Evolutionary conservation across 495 filamentous ascomycete species (phyloP).

Genomic region (Xylaria longipes): DNA sequence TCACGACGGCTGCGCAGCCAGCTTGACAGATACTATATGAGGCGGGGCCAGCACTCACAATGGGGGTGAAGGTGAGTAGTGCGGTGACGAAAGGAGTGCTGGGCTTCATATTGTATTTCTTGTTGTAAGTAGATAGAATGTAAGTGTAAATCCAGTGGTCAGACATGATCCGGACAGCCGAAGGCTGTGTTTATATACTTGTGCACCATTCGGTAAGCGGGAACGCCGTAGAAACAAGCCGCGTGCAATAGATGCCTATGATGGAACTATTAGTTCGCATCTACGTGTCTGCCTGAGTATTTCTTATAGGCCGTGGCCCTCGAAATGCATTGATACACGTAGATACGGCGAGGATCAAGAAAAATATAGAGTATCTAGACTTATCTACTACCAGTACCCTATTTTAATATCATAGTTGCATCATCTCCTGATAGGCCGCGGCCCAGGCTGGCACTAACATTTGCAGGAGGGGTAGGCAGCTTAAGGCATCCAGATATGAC

Average conservation of each 20-base stretch:
- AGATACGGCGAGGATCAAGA: background rate
- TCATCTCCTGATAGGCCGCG: background rate
- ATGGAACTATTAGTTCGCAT: background rate
- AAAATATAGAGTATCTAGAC: background rate
- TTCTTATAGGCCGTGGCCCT: background rate
- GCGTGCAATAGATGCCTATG: background rate
- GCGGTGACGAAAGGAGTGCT: slow-evolving; percentile 14
- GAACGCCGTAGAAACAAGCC: background rate
- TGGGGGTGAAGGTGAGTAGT: slow-evolving; percentile 7
- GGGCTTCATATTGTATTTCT: slow-evolving; percentile 24
- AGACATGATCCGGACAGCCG: background rate
- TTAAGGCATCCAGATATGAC: background rate
- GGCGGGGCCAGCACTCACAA: slow-evolving; percentile 41
- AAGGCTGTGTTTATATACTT: background rate
- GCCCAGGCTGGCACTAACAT: background rate
- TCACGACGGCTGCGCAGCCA: slow-evolving; percentile 55
- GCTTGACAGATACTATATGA: slow-evolving; percentile 59
- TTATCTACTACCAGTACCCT: background rate
- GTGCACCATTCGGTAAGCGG: background rate
- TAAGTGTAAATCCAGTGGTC: background rate
- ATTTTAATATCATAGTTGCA: background rate
- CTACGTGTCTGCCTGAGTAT: background rate
- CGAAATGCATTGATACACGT: background rate
- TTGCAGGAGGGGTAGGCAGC: background rate
- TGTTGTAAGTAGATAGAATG: background rate